These are phyloP conservation scores for Leccinum griseonigrum DNA, from an alignment of 1,284 basidiomycete genomes.

Conservation along the genomic window DNA sequence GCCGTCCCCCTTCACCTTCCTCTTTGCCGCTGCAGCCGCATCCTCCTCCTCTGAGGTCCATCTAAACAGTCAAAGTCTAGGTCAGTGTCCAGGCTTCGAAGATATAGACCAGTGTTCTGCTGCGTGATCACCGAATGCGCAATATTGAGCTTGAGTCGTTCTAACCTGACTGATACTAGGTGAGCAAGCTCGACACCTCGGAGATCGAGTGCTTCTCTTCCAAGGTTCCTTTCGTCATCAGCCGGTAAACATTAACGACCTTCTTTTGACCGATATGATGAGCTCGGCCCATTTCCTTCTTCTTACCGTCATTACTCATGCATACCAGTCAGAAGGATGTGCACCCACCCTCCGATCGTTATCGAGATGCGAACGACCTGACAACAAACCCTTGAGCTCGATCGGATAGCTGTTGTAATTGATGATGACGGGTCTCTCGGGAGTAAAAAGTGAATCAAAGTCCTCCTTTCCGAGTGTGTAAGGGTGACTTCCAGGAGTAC, in stretches of 20 bases:
- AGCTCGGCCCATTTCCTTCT: conserved; percentile 90
- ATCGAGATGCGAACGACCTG: conserved; percentile 53
- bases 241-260: conserved; percentile 98
- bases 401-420: conserved; percentile 85
- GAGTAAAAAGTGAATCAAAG: conserved; percentile 72
- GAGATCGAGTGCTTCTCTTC: conserved; percentile 72
- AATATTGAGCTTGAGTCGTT: conserved; percentile 98
- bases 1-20: conserved; percentile 47
- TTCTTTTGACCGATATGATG: conserved; percentile 99
- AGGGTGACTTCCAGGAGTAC: conserved; percentile 65
- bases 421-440: conserved; percentile 67
- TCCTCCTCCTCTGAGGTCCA: conserved; percentile 79
- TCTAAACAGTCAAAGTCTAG: conserved; percentile 94
- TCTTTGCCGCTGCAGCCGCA: conserved; percentile 43
- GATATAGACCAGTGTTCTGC: conserved; percentile 87
- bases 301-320: conserved; percentile 49
- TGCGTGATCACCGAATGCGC: conserved; percentile 96
- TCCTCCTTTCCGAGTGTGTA: conserved; percentile 67
- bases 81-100: conserved; percentile 90
- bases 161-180: conserved; percentile 54
- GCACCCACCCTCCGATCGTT: conserved; percentile 47
- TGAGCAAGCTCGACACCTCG: conserved; percentile 16
- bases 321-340: conserved; percentile 31
- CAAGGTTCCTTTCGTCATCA: conserved; percentile 95
- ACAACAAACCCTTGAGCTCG: conserved; percentile 63